Evolutionary conservation across 2,329 filamentous ascomycete species (phyloP), one percentile per base, ranked within the genome.

Genomic region (Stylonectria norvegica): DNA sequence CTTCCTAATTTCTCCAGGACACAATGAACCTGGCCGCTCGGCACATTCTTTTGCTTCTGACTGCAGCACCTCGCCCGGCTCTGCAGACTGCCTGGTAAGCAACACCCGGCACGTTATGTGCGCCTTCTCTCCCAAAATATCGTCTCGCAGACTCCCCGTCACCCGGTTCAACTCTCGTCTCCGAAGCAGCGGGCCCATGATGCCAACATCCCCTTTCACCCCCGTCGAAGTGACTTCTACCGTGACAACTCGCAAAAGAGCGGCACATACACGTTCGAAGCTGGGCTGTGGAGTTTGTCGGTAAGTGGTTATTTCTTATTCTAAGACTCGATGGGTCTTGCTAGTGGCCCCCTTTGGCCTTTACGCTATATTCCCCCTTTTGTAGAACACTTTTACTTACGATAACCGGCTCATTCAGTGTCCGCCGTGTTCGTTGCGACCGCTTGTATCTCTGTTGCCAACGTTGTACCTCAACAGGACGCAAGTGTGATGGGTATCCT

Each of bases 201-300:
- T 37, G 22, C 30, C 18, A 17, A 18, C 14, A 11, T 12, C 8
- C 37, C 27, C 11, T 22, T 36, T 32, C 34, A 34, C 14, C 38
- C 36, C 40, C 41, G n/a, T n/a, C n/a, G n/a, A n/a, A n/a, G n/a
- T n/a, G n/a, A n/a, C n/a, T n/a, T n/a, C n/a, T n/a, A n/a, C n/a
- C n/a, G n/a, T n/a, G n/a, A n/a, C n/a, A n/a, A n/a, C 22, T 17
- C 43, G 48, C 12, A 51, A 43, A 36, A 40, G 48, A 27, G 48
- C 47, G 7, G 45, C 47, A 31, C 47, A 51, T 22, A 49, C 48
- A 10, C 43, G 48, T 9, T 49, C 48, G 12, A 49, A 34, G 40
- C 34, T 49, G 6, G 48, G 48, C 11, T 51, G 47, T 41, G 47
- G 47, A 22, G 48, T 51, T 12, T 51, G 48, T 23, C 47, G 48